phyloP scores from a whole-genome alignment of 805 yeast species.

The Lipomyces mesembrius region DNA sequence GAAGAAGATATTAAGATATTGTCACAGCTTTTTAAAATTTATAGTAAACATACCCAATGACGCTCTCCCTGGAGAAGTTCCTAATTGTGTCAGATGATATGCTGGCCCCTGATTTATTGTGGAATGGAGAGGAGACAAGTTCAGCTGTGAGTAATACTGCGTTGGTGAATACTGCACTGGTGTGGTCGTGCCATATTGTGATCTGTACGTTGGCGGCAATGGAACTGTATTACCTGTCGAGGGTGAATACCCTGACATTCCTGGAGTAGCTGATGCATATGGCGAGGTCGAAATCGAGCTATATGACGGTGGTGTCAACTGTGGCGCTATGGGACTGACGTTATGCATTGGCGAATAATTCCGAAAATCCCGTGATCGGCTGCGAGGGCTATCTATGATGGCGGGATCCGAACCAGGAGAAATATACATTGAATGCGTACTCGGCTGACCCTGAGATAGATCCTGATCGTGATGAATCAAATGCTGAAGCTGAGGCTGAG shows the following conservation, averaged over 20 bases:
- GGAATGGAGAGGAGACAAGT: conserved; percentile 20
- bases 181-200: conserved; percentile 25
- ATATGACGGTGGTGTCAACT: conserved; percentile 13
- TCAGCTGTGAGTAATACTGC: conserved; percentile 13
- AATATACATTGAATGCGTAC: conserved; percentile 16
- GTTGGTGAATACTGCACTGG: conserved; percentile 30
- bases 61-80: conserved; percentile 17
- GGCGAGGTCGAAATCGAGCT: conserved; percentile 15
- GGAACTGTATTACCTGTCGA: conserved; percentile 8
- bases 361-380: conserved; percentile 24
- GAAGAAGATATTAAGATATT: background rate
- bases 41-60: conserved; percentile 21
- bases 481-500: conserved; percentile 13
- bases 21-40: background rate
- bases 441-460: conserved; percentile 9
- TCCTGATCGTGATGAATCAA: conserved; percentile 9
- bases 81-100: conserved; percentile 11
- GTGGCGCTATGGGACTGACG: conserved; percentile 20
- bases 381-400: conserved; percentile 23
- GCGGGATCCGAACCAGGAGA: conserved; percentile 12
- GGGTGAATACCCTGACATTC: conserved; percentile 7
- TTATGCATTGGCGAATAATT: conserved; percentile 25
- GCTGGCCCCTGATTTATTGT: conserved; percentile 12
- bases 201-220: conserved; percentile 14
- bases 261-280: conserved; percentile 10